Evolutionary conservation across 2,329 filamentous ascomycete species (phyloP), one percentile per base, ranked within the genome.

Genomic region (Pezizomycotina sp.): DNA sequence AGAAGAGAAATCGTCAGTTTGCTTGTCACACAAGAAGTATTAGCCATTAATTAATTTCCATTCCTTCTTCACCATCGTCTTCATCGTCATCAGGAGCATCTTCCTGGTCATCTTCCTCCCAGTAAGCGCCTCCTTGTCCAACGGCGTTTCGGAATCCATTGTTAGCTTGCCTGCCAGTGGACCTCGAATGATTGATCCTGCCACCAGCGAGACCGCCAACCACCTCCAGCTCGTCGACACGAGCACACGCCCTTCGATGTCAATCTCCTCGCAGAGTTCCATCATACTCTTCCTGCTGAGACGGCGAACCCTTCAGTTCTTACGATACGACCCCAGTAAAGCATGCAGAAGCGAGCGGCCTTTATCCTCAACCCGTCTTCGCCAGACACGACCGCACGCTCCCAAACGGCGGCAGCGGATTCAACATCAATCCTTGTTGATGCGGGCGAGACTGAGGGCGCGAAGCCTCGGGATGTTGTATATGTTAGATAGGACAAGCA

Each of bases 401-500:
- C 84, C 83, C 91, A 98, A 38, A 92, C 84, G 49, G 91, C 77
- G 47, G 89, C 92, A 2, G 86, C 86, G 53, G 93, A 83, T 42
- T 92, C 81, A 24, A 95, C 77, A 54, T 95, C 86, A 3, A 98
- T 69, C 89, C 44, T 81, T 78, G 37, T 79, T 77, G 3, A 98
- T 67, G 6, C 89, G 72, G 54, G 92, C 86, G 36, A 95, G 79
- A 55, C 86, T 93, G 1, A 95, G 66, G 5, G 92, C 69, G 13
- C 86, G 78, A 15, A 98, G 71, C 48, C 89, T 82, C 1, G 84
- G 84, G 62, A 98, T 91, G 54, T 93, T 86, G 60, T 98, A 98
- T 29, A 95, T 80, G 56, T 95, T 93, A 27, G 83, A 83, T 80
- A 98, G 91, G 47, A 98, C 86, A 3, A 98, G 68, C 57, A 98